Conservation (phyloP, 1,139 yeast genomes). For the Eremothecium cymbalariae region DNA sequence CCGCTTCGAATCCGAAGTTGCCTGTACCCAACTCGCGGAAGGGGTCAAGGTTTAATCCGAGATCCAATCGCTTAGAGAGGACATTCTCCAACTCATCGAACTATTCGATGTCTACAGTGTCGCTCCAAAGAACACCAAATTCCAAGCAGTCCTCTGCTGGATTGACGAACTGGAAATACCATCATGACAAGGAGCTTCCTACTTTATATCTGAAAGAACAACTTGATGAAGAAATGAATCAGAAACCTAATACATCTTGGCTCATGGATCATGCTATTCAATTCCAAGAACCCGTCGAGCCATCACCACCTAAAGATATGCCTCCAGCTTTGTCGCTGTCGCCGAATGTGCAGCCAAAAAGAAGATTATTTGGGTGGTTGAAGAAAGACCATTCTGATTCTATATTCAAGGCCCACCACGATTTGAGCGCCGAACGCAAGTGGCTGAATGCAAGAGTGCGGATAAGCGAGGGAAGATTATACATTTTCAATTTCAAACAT, state of each 20-base stretch:
- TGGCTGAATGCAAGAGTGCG: slow-evolving; percentile 22
- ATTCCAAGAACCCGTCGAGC: slow-evolving; percentile 6
- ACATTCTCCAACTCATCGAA: slow-evolving; percentile 10
- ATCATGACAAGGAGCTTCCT: slow-evolving; percentile 20
- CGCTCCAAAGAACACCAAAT: slow-evolving; percentile 2
- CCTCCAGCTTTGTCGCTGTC: no score
- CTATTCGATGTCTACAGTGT: slow-evolving; percentile 8
- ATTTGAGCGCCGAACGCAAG: slow-evolving; percentile 2
- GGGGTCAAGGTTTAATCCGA: background rate
- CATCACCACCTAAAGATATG: background rate
- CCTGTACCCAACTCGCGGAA: slow-evolving; percentile 2
- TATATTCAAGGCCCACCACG: slow-evolving; percentile 8
- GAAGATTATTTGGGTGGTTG: slow-evolving; percentile 9
- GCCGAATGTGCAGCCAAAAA: no score
- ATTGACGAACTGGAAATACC: slow-evolving; percentile 23
- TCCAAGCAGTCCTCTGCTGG: slow-evolving; percentile 10
- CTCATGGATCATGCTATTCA: slow-evolving; percentile 18
- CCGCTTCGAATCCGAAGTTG: slow-evolving; percentile 2
- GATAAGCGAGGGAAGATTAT: slow-evolving; percentile 24
- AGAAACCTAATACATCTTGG: slow-evolving; percentile 19
- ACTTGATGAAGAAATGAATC: slow-evolving; percentile 17
- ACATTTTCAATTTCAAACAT: slow-evolving; percentile 15
- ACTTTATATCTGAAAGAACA: slow-evolving; percentile 20
- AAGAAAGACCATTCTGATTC: slow-evolving; percentile 8
- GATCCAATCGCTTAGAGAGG: background rate